Conservation (phyloP, 83 land plant genomes). For the Diphasiastrum complanatum region DNA sequence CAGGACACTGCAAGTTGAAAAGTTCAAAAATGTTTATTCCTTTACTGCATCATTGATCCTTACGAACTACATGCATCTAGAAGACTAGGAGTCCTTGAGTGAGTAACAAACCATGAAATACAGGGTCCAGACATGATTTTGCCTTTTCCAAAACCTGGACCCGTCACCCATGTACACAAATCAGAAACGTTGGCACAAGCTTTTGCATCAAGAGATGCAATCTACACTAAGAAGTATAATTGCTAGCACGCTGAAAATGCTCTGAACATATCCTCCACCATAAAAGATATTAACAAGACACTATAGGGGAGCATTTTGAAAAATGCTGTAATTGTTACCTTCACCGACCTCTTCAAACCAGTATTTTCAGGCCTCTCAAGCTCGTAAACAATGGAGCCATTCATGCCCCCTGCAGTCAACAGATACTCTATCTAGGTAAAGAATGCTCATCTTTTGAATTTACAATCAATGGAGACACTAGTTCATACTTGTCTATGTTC, state of each 20-base stretch:
- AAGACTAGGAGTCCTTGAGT: constrained; percentile 5
- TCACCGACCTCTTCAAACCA: constrained; percentile 63
- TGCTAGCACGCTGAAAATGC: no score
- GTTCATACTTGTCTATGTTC: no score
- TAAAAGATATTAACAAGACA: not conserved
- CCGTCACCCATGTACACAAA: no score
- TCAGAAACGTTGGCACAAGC: not conserved
- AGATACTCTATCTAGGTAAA: no score
- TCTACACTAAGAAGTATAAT: no score
- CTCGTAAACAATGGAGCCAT: constrained; percentile 87
- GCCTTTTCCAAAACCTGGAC: constrained; percentile 72
- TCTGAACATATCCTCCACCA: constrained; percentile 14
- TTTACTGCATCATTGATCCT: not conserved
- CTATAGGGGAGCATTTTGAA: not conserved
- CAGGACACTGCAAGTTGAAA: constrained; percentile 61
- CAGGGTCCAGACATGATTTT: constrained; percentile 50
- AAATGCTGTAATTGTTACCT: constrained; percentile 32
- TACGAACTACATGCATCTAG: not conserved
- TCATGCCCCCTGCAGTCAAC: constrained; percentile 98
- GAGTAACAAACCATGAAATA: constrained; percentile 38
- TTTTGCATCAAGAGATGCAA: not conserved
- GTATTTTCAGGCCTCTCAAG: constrained; percentile 86
- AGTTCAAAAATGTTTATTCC: not conserved
- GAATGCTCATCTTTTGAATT: no score
- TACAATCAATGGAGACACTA: no score